Base-by-base conservation (phyloP, 2,329 filamentous ascomycete species). In the Pseudogymnoascus sp. region DNA sequence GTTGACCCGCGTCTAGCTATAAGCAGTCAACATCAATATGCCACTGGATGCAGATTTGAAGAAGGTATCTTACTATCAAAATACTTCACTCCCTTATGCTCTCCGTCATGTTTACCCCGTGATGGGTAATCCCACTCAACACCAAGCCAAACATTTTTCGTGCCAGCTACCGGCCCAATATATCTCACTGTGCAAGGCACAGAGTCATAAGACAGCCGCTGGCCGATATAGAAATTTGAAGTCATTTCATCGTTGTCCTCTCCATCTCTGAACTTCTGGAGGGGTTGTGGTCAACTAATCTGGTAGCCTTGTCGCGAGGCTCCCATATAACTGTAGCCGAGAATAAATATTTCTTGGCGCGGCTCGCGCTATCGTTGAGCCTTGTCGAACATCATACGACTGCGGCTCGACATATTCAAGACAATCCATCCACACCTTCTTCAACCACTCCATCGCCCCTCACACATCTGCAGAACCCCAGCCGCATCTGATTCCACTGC, bases 81-180 rank as follows among this genome's bases (percentile, higher is more conserved):
- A 74, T 97, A 96, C 67, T 84, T 86, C 67, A 83, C 80, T 65
- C 89, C 91, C 68, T 89, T 86, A 76, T 96, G 87, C 66, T 88
- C 86, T 65, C 95, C 95, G 72, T 93, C 85, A 77, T 99, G 93
- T 79, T 97, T 98, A 66, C 95, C 95, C 71, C 93, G 84, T 39
- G 81, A 82, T 64, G 87, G 79, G 75, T 97, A 90, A 77, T 98
- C 93, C 95, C 95, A 99, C 82, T 99, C 95, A 60, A 98, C 91
- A 57, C 95, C 95, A 36, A 98, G 83, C 93, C 93, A 98, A 67
- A 66, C 83, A 80, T 60, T 92, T 90, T 48, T 84, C 7, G 92
- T 93, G 69, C 89, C 90, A 61, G 85, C 81, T 6, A 98, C 89
- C 36, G 83, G 76, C 51, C 95, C 95, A 66, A 90, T 78, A 73